Conservation (phyloP, 768 basidiomycete species). For the Tulasnella sp. region DNA sequence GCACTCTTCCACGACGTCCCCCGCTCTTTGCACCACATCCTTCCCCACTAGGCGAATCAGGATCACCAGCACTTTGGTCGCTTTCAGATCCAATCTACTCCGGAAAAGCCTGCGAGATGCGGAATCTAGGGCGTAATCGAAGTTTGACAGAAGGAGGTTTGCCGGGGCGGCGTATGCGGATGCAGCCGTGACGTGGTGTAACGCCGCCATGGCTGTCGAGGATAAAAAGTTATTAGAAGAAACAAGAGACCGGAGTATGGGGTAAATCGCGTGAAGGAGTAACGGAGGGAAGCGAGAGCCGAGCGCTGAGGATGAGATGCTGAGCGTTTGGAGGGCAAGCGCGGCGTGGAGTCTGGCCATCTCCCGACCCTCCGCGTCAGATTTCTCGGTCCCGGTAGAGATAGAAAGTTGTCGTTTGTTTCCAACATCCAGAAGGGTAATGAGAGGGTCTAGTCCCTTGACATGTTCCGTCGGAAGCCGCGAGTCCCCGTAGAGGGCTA, state of each 20-base stretch:
- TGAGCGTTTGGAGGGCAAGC: conserved; percentile 69
- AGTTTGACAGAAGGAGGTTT: conserved; percentile 87
- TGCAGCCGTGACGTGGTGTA: conserved; percentile 64
- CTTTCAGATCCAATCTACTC: conserved; percentile 78
- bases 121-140: conserved; percentile 91
- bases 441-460: conserved; percentile 61
- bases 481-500: conserved; percentile 26
- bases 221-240: conserved; percentile 66
- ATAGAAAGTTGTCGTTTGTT: conserved; percentile 20
- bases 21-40: conserved; percentile 82
- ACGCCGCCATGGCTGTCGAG: conserved; percentile 67
- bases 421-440: conserved; percentile 43
- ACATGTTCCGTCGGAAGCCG: conserved; percentile 45
- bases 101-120: conserved; percentile 78
- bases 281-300: conserved; percentile 65
- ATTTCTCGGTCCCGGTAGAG: conserved; percentile 32
- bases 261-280: conserved; percentile 78
- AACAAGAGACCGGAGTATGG: conserved; percentile 77
- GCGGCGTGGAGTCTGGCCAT: conserved; percentile 58
- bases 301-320: conserved; percentile 66
- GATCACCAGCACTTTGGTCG: conserved; percentile 80
- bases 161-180: conserved; percentile 85
- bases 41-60: conserved; percentile 83
- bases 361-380: neutral
- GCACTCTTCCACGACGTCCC: conserved; percentile 94